phyloP scores from a whole-genome alignment of 164 flowering plant species.

The Annona squamosa region DNA sequence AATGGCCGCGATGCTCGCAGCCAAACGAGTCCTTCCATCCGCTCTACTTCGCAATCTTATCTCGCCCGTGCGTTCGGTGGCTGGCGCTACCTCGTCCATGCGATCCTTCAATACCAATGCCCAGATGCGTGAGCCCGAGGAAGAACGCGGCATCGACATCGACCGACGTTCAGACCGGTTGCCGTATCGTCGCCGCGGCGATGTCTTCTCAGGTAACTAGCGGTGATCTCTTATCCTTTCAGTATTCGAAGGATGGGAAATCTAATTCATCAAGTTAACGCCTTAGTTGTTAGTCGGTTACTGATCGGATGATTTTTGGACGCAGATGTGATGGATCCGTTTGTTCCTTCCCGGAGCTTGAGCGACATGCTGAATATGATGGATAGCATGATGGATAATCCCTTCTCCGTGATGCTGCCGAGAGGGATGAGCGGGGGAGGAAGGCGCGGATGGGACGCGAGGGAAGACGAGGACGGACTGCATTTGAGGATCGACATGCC shows the following conservation, averaged over 20 bases:
- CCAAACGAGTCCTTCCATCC: slow-evolving; percentile 22
- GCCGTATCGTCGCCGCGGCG: slow-evolving; percentile 10
- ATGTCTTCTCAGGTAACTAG: slow-evolving; percentile 38
- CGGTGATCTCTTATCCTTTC: not conserved
- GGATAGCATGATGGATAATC: slow-evolving; percentile 57
- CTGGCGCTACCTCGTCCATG: slow-evolving; percentile 11
- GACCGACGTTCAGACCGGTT: slow-evolving; percentile 18
- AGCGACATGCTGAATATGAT: slow-evolving; percentile 65
- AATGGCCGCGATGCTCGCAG: slow-evolving; percentile 18
- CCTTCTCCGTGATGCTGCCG: slow-evolving; percentile 22
- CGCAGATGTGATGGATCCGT: slow-evolving; percentile 61
- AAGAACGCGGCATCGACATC: slow-evolving; percentile 17
- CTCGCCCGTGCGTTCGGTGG: slow-evolving; percentile 16
- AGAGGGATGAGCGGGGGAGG: slow-evolving; percentile 33
- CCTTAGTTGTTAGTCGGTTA: not conserved
- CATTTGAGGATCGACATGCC: slow-evolving; percentile 66
- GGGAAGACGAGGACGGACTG: slow-evolving; percentile 49
- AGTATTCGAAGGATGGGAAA: not conserved
- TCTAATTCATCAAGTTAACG: not conserved
- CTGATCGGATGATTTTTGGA: not conserved
- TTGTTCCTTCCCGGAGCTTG: slow-evolving; percentile 45
- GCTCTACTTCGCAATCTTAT: slow-evolving; percentile 19
- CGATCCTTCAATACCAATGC: slow-evolving; percentile 32
- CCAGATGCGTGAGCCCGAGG: slow-evolving; percentile 15
- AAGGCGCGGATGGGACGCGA: slow-evolving; percentile 60